Evolutionary conservation across 164 flowering plant species (phyloP), one percentile per base, ranked within the genome.

Genomic region (Kingdonia uniflora): DNA sequence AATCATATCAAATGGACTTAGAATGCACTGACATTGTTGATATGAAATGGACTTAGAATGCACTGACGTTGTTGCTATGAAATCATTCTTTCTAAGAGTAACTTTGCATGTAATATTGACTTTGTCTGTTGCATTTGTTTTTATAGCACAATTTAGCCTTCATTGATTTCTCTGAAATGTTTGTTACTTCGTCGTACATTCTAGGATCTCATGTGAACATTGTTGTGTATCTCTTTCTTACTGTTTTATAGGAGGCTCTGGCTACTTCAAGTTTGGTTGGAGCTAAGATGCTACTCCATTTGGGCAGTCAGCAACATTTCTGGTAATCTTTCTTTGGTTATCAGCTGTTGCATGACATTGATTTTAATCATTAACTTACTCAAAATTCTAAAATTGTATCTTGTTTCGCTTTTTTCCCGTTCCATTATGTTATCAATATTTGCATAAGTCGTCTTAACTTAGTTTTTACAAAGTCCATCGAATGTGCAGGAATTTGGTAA

Each of bases 211-310:
- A 29, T n/a, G 35, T 29, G 8, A 8, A 29, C 35, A 29, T 29
- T 29, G 35, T 29, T 8, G 8, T 29, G 35, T 4, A 29, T 0
- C 29, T 42, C 6, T 37, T 8, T 25, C 19, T 55, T 51, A 6
- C 38, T 42, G 16, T 59, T 29, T 16, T 50, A 49, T 46, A 91
- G 98, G 98, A 66, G 98, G 98, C 21, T 87, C 98, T 11, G 98
- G 98, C 33, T 91, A 91, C 59, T 87, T 90, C 79, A 91, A 91
- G 67, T 91, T 67, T 74, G 98, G 98, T 21, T 91, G 95, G 96
- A 91, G 95, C 77, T 84, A 85, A 58, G 82, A 80, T 71, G 48
- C 63, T 42, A 17, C 61, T 49, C 95, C 94, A 15, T 87, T 95
- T 38, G 95, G 96, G 46, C 68, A 74, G 11, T 71, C 95, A 0